Evolutionary conservation across 148 eudicot species (phyloP), one percentile per base, ranked within the genome.

Genomic region (Chenopodium formosanum): DNA sequence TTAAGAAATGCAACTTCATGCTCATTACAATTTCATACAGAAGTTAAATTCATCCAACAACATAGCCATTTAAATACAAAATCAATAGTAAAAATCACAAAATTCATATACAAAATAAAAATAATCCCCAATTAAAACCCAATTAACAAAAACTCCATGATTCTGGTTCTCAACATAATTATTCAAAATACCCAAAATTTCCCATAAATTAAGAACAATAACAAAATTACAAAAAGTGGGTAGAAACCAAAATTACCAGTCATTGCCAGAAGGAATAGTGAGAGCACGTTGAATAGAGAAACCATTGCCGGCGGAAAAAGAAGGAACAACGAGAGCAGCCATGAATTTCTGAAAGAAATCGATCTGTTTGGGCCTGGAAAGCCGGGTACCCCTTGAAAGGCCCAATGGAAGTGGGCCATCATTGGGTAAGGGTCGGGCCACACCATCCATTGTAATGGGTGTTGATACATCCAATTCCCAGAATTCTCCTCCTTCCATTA

Each of bases 401-500:
- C 96, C 97, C 86, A 92, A 67, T 0, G 97, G 97, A 17, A 94
- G 85, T n/a, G 86, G 82, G 70, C 83, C 84, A 1, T 83, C 70
- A 1, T 82, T 88, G n/a, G 93, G 84, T 31, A 85, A 79, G 8
- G 97, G 91, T 1, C 94, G 90, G 46, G 97, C 93, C 2, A 89
- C 89, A 0, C 93, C 98, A 73, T 91, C 89, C 22, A 95, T 76
- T 64, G 98, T 91, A 27, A 58, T 32, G 29, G 98, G 90, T n/a
- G 97, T 95, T 6, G 98, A 95, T 22, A 93, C 14, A 74, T 95
- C 98, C 66, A 90, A 65, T 25, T 93, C 98, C 94, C 94, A 93
- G 65, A 84, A 90, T 0, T 81, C 93, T 7, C 89, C 90, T 14
- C 77, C 80, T 4, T 95, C 98, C 90, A 86, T 90, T 19, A 84